Evolutionary conservation across 495 filamentous ascomycete species (phyloP), one percentile per base, ranked within the genome.

Genomic region (Aspergillus sclerotiicarbonarius): DNA sequence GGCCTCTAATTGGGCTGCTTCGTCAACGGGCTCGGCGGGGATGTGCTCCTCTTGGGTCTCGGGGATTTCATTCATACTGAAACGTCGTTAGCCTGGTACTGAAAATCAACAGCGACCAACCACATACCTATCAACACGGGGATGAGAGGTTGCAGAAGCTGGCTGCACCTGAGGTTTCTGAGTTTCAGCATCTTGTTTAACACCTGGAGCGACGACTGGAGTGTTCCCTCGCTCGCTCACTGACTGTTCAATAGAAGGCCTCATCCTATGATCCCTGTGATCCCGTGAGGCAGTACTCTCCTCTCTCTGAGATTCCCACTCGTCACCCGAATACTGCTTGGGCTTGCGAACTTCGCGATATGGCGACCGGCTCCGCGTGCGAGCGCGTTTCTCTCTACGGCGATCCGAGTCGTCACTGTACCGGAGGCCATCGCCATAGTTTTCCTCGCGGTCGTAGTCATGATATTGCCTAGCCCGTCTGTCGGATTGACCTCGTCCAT

Each of bases 1-100:
- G 66, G 93, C 88, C 69, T 96, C 90, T 62, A 96, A 85, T 62
- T 91, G 80, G 52, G 86, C 82, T 54, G 86, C 88, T 78, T 95
- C 88, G 65, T 96, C 87, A 58, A 90, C 64, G 20, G 81, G 76
- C 62, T 83, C 79, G 51, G 62, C 56, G 49, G 71, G 67, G 33
- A 75, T 66, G 37, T 62, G 51, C 25, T 74, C 73, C 60, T 68
- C 65, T 25, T 44, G 60, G 20, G 18, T 46, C 13, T 67, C 66
- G 54, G 56, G 21, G 8, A 41, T 32, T 33, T 44, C 55, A 55
- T 60, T 63, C 21, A 53, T 49, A 35, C 64, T 66, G 21, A 10
- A 31, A 13, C 16, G 6, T 12, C 48, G 46, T 59, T 15, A 62
- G 31, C n/a, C 56, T 8, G 8, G 32, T 43, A n/a, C 41, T 4